Evolutionary conservation across 2,329 filamentous ascomycete genomes (phyloP), one percentile per base, ranked within the genome.

Genomic region (Verticillium alfalfae): DNA sequence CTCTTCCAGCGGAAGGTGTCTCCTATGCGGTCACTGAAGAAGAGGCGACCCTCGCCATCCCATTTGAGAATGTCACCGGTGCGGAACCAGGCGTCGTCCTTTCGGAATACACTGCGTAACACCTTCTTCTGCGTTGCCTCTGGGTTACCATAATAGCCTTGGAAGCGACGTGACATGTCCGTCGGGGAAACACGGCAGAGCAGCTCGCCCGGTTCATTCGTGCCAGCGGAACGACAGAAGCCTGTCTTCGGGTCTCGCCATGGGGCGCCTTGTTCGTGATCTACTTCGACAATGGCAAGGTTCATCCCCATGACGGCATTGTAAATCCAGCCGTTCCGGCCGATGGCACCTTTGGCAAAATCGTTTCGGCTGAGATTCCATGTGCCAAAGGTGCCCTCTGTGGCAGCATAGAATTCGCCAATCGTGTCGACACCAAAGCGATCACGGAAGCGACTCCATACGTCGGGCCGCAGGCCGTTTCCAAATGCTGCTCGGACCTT

Each of bases 1-100:
- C 87, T 88, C 77, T 95, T 92, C 89, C 89, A 92, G 57, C 89
- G 84, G 76, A 89, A 92, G 0, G 89, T 92, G 70, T 92, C 89
- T 61, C 89, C 89, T 64, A 92, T 88, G 57, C 89, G 87, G 75
- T 97, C 93, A 61, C 88, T 86, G 76, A 97, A 97, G 78, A 83
- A 95, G 72, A 88, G 84, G 2, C 88, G 80, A 5, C 92, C 91
- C 62, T 95, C 87, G 1, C 65, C 62, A 66, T 93, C 89, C 76
- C 83, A 84, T n/a, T 87, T 82, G 37, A 95, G 77, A 18, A 95
- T 82, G 69, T 97, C 93, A n/a, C 93, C 93, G 0, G 91, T 89
- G 31, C 92, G 86, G 79, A 93, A 96, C 81, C 87, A 96, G 0
- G 86, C 88, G 69, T 97, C 93, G 15, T 90, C 92, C 69, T 88